A percentile compares a stretch with the other conserved stretches of the same genome.
These are phyloP conservation scores for Rhytidiadelphus loreus DNA, from an alignment of 225 moss, liverwort and hornwort species.

Conservation along the genomic window DNA sequence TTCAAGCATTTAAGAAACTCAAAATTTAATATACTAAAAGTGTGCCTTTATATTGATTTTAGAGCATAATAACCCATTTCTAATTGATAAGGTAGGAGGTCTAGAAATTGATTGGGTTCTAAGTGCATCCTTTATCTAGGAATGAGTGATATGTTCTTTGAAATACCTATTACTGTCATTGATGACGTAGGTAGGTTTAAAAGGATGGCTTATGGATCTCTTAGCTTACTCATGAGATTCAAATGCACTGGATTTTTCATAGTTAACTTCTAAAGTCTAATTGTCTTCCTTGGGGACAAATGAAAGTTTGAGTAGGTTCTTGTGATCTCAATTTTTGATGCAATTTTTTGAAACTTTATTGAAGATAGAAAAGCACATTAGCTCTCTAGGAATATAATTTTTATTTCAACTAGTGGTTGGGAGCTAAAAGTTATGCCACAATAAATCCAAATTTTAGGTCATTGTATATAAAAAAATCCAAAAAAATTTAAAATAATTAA, in stretches of 20 bases:
- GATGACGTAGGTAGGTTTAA: no score
- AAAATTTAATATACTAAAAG: neutral
- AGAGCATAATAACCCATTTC: neutral
- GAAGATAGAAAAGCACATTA: neutral
- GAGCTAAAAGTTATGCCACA: neutral
- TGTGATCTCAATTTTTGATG: neutral
- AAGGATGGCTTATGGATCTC: no score
- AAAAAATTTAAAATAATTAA: no score
- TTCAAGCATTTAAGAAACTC: neutral
- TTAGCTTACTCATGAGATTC: neutral
- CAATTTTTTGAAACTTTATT: neutral
- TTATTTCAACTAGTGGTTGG: fast-evolving
- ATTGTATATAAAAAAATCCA: fast-evolving
- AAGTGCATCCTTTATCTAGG: no score
- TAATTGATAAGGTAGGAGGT: neutral
- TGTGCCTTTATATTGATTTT: neutral
- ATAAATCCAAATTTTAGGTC: no score
- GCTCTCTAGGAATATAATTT: neutral
- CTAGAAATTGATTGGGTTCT: no score
- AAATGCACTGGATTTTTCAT: neutral
- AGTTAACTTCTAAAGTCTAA: neutral
- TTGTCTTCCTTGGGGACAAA: fast-evolving
- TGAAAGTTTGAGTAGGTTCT: neutral
- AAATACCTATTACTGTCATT: no score
- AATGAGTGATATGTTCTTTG: no score